phyloP scores from a whole-genome alignment of 441 rosid genomes.

The Melastoma candidum region DNA sequence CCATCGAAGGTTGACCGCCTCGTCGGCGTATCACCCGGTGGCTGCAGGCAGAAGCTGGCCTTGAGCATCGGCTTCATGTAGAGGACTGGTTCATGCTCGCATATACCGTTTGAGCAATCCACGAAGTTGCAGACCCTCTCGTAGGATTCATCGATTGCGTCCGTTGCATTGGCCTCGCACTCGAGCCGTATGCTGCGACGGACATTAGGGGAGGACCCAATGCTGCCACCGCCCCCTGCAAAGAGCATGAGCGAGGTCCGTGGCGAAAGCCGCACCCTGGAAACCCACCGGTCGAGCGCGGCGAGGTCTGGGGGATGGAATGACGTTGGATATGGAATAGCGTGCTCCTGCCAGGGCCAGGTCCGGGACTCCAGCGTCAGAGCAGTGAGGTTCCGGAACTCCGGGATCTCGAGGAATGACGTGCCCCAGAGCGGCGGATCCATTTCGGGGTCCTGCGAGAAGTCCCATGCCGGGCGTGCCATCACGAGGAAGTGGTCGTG shows the following conservation, averaged over 20 bases:
- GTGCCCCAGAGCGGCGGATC: conserved; percentile 95
- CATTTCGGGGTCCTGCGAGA: conserved; percentile 53
- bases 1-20: conserved; percentile 76
- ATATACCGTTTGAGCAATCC: conserved; percentile 83
- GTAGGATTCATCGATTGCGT: conserved; percentile 1
- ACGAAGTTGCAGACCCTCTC: conserved; percentile 54
- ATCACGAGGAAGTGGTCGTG: conserved; percentile 78
- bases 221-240: conserved; percentile 73
- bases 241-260: conserved; percentile 60
- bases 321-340: conserved; percentile 80
- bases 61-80: conserved; percentile 73
- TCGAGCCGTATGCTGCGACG: conserved; percentile 73
- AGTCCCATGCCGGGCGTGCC: conserved; percentile 97
- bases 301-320: conserved; percentile 67
- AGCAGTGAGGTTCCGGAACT: conserved; percentile 67
- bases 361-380: conserved; percentile 54
- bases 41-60: conserved; percentile 75
- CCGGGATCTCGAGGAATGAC: conserved; percentile 62
- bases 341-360: conserved; percentile 93
- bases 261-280: conserved; percentile 44
- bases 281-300: conserved; percentile 57
- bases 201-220: conserved; percentile 47
- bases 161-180: conserved; percentile 28
- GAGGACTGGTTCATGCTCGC: conserved; percentile 79
- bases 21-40: conserved; percentile 85